Conservation (phyloP, 257 asterid species). For the Gynochthodes officinalis region DNA sequence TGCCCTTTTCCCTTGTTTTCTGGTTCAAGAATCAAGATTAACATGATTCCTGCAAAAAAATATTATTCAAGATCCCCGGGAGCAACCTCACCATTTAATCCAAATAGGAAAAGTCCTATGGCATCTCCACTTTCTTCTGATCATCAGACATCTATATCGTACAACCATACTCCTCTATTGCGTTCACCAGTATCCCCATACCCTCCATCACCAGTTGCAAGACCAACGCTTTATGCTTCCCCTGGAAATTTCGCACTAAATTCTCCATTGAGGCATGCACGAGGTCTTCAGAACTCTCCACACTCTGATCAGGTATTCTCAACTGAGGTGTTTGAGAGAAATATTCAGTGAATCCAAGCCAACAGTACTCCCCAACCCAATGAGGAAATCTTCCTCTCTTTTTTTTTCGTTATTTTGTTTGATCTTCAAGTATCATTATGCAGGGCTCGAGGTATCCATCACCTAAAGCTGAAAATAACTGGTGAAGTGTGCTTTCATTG, state of each 20-base stretch:
- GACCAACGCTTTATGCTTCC: conserved; percentile 28
- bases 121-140: conserved; percentile 30
- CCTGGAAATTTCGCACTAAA: conserved; percentile 21
- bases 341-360: no score
- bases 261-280: conserved; percentile 22
- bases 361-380: neutral
- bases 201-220: conserved; percentile 23
- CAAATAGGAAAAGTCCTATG: conserved; percentile 27
- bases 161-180: conserved; percentile 36
- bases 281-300: conserved; percentile 24
- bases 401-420: neutral
- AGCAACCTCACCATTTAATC: conserved; percentile 15
- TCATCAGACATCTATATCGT: conserved; percentile 32
- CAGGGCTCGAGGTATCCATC: conserved; percentile 4
- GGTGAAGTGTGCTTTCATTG: neutral
- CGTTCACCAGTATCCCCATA: conserved; percentile 40
- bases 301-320: conserved; percentile 38
- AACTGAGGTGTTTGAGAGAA: no score
- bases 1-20: neutral
- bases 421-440: neutral
- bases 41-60: conserved; percentile 33
- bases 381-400: neutral
- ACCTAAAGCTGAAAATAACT: neutral
- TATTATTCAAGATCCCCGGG: conserved; percentile 42
- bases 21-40: conserved; percentile 47